These are phyloP conservation scores for Ganoderma sp. DNA, from an alignment of 1,284 basidiomycete genomes.

Conservation along the genomic window DNA sequence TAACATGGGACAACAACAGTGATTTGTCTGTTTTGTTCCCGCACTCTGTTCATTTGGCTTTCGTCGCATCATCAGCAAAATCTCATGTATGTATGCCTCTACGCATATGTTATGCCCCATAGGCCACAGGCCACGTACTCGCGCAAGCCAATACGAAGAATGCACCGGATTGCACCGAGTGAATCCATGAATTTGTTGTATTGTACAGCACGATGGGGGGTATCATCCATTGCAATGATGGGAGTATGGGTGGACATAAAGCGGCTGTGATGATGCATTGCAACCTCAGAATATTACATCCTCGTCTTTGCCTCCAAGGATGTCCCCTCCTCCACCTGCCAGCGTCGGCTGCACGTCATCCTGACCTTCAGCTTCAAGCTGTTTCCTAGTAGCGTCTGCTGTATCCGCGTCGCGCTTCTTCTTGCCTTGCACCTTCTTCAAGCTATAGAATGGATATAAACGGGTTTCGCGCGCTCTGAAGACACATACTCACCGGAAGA, in stretches of 20 bases:
- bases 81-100: slow-evolving; percentile 56
- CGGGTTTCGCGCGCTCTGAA: neutral
- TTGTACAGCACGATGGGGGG: slow-evolving; percentile 37
- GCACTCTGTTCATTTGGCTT: slow-evolving; percentile 39
- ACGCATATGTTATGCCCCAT: slow-evolving; percentile 60
- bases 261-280: neutral
- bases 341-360: slow-evolving; percentile 9
- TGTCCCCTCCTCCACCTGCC: slow-evolving; percentile 49
- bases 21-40: slow-evolving; percentile 29
- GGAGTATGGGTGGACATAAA: slow-evolving; percentile 17
- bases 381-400: slow-evolving; percentile 47
- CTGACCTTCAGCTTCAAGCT: slow-evolving; percentile 37
- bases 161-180: slow-evolving; percentile 4
- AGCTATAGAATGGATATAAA: slow-evolving; percentile 46
- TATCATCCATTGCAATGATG: slow-evolving; percentile 32
- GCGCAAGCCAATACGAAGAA: slow-evolving; percentile 16
- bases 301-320: slow-evolving; percentile 85
- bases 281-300: slow-evolving; percentile 84
- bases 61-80: slow-evolving; percentile 52
- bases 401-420: slow-evolving; percentile 85
- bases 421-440: slow-evolving; percentile 97
- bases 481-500: slow-evolving; percentile 77
- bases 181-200: slow-evolving; percentile 25
- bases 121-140: slow-evolving; percentile 30
- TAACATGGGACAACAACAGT: slow-evolving; percentile 7